These are phyloP conservation scores for Arabidopsis arenosa DNA, from an alignment of 345 rosid genomes.

Conservation along the genomic window DNA sequence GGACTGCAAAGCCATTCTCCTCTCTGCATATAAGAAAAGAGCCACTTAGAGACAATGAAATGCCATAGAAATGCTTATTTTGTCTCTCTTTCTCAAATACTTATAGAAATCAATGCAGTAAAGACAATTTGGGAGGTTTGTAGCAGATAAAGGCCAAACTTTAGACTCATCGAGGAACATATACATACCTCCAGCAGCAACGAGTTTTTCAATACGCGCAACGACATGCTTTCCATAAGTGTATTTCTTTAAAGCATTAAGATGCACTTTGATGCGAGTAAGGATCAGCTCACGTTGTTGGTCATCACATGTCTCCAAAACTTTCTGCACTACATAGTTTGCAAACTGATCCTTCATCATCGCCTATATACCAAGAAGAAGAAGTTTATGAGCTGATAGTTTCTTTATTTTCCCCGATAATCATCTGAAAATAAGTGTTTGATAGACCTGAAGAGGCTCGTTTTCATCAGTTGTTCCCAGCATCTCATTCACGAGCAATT, in stretches of 20 bases:
- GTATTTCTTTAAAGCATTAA: slow-evolving; percentile 88
- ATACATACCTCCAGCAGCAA: slow-evolving; percentile 86
- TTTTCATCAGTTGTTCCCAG: slow-evolving; percentile 95
- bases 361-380: slow-evolving; percentile 51
- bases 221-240: slow-evolving; percentile 98
- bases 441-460: slow-evolving; percentile 95
- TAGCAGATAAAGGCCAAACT: neutral
- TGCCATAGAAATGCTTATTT: neutral
- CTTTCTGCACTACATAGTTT: slow-evolving; percentile 97
- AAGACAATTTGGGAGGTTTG: slow-evolving; percentile 5
- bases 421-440: slow-evolving; percentile 10
- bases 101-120: neutral
- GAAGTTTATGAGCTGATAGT: neutral
- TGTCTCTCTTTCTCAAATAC: neutral
- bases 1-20: slow-evolving; percentile 45
- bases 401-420: neutral
- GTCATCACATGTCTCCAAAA: slow-evolving; percentile 95
- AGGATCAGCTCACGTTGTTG: slow-evolving; percentile 85
- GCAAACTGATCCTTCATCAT: slow-evolving; percentile 99
- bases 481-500: slow-evolving; percentile 88
- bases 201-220: slow-evolving; percentile 96
- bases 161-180: slow-evolving; percentile 3
- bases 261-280: slow-evolving; percentile 83
- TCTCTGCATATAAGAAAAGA: slow-evolving; percentile 29
- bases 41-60: slow-evolving; percentile 1